Base-by-base conservation (phyloP, 768 basidiomycete species). In the Russula abietina region DNA sequence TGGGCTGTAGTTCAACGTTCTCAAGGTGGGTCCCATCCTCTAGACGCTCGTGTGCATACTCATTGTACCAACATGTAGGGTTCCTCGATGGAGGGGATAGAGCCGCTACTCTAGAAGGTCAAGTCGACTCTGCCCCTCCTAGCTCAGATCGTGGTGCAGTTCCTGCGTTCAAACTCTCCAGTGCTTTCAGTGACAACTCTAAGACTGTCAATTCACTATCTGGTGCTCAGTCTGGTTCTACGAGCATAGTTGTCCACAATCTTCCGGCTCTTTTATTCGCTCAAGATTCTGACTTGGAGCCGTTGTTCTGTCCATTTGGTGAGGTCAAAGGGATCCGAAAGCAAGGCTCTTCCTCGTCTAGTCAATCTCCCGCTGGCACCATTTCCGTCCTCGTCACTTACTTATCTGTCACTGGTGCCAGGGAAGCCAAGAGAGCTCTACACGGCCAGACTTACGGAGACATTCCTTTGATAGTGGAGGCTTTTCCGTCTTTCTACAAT, bases 1-100 rank as follows among this genome's bases (percentile, higher is more conserved):
- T 92, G 89, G 89, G 90, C 89, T 19, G 89, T 92, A 26, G 89
- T 92, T 41, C 89, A 92, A 67, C 88, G 89, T 50, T 92, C 89
- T 65, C 85, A 87, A 79, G 89, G 89, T 88, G 38, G 22, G 61
- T 66, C 41, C 41, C 54, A 17, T 22, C 54, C 19, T 57, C 32
- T 56, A 39, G 39, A 11, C 41, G 53, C 60, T 41, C 19, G 57
- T 57, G 64, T 33, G 66, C 46, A 57, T 51, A 63, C 30, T 10
- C 32, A 38, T 56, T 1, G 26, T 36, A 14, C 17, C 57, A 19
- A 45, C 11, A 10, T 32, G 4, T 64, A 90, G 89, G 88, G 24
- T 91, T 91, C 69, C 76, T 91, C 62, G 89, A 92, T 69, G 89
- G 89, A 22, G 89, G 86, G 16, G 90, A 91, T 75, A 87, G 91